phyloP scores from a whole-genome alignment of 108 stramenopile genomes.

The Pseudonitzschia delicatissima region DNA sequence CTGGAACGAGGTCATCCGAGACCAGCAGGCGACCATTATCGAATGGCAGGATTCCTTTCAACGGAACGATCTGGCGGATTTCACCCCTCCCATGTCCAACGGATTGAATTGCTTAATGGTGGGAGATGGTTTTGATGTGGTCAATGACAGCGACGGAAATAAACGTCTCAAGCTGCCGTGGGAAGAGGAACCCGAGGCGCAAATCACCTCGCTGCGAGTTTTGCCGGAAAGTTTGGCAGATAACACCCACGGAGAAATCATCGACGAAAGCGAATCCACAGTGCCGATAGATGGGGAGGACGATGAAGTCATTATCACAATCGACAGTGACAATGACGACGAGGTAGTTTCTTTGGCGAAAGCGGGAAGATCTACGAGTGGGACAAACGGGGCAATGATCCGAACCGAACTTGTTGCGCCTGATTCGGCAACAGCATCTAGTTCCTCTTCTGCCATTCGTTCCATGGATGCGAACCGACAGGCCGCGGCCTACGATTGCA shows the following conservation, averaged over 20 bases:
- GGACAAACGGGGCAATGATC: background rate
- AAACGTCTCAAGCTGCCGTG: slow-evolving; percentile 20
- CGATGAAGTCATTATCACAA: background rate
- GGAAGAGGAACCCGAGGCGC: slow-evolving; percentile 27
- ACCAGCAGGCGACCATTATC: slow-evolving; percentile 4
- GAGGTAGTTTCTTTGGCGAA: background rate
- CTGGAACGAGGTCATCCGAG: slow-evolving; percentile 14
- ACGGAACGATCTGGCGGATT: slow-evolving; percentile 26
- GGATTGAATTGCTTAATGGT: slow-evolving; percentile 29
- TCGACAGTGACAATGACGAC: background rate
- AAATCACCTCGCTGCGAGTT: slow-evolving; percentile 19
- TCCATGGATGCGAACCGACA: background rate
- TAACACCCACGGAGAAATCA: background rate
- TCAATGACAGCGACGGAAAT: background rate
- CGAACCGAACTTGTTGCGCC: background rate
- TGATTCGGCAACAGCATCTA: background rate
- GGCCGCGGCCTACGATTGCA: slow-evolving; percentile 31
- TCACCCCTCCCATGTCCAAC: slow-evolving; percentile 30
- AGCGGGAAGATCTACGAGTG: background rate
- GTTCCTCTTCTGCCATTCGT: background rate
- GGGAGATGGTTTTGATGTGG: background rate
- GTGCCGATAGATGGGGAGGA: background rate
- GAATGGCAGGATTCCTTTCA: slow-evolving; percentile 34
- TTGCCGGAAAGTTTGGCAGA: background rate
- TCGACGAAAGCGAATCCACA: background rate